phyloP scores from a whole-genome alignment of 2,329 filamentous ascomycete species.

The Fusarium penzigii region DNA sequence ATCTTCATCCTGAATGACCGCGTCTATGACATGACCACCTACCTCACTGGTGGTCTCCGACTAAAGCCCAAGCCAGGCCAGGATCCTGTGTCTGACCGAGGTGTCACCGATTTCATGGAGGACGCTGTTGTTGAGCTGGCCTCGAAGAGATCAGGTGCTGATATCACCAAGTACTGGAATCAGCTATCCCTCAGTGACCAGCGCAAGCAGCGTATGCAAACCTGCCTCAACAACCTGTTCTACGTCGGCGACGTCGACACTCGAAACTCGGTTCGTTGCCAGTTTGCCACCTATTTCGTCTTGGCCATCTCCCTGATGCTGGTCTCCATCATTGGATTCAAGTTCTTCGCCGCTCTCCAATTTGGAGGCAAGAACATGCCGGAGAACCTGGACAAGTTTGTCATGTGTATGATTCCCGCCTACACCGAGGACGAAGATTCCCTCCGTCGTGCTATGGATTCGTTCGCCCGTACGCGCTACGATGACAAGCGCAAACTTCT shows the following conservation, averaged over 20 bases:
- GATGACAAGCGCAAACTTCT: conserved; percentile 98
- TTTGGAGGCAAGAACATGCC: conserved; percentile 90
- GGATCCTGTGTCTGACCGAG: conserved; percentile 43
- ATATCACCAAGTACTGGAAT: conserved; percentile 84
- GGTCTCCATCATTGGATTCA: conserved; percentile 83
- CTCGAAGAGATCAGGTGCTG: conserved; percentile 70
- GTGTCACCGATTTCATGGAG: conserved; percentile 80
- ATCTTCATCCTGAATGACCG: conserved; percentile 78
- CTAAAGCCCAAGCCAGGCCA: conserved; percentile 59
- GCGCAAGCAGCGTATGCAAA: conserved; percentile 68
- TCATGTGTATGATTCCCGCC: conserved; percentile 96
- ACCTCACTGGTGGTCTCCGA: conserved; percentile 72
- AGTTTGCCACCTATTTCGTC: conserved; percentile 87
- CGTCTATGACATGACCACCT: conserved; percentile 89
- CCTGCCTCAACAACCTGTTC: conserved; percentile 91
- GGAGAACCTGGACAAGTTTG: conserved; percentile 96
- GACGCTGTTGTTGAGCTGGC: conserved; percentile 74
- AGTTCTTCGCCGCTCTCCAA: conserved; percentile 94
- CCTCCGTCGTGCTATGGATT: conserved; percentile 94
- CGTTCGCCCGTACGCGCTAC: conserved; percentile 90
- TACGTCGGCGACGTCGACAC: conserved; percentile 92
- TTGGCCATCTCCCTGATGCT: conserved; percentile 82
- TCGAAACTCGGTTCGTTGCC: conserved; percentile 79
- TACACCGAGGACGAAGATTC: conserved; percentile 99
- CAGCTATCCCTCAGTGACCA: conserved; percentile 59